Base-by-base conservation (phyloP, 257 asterid species). In the Anisodus tanguticus region DNA sequence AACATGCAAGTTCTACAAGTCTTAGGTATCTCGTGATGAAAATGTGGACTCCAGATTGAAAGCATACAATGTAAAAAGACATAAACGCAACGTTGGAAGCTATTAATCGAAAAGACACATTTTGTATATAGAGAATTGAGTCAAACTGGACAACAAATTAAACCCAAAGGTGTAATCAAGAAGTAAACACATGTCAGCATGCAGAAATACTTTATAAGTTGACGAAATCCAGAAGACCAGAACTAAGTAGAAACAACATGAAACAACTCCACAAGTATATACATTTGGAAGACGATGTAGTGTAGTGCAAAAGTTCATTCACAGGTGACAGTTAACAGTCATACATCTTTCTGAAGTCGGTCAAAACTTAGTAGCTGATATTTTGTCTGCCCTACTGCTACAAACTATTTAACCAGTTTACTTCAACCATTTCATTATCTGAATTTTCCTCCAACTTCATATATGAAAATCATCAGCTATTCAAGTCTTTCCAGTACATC, bases 401-500 rank as follows among this genome's bases (percentile, higher is more conserved):
- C 35, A 31, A 31, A 31, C 35, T 31, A 31, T 31, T 22, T 74
- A 11, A 74, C 49, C 80, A n/a, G 7, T 22, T 49, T 76, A 31
- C 62, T 26, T 37, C 81, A 51, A 51, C 81, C 63, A 76, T 22
- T 13, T 12, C 63, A 22, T 9, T 26, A 53, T 8, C 80, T 31
- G 47, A 22, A n/a, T 17, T 51, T 72, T 49, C 62, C 81, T 74
- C 62, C 81, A 74, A 76, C 13, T 45, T 45, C n/a, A 71, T 58
- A 71, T 26, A 74, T 49, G 80, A 74, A 74, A 74, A 22, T 76
- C 63, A 76, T 51, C 81, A 51, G 81, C 63, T 12, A 11, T 26
- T 76, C 81, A 76, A 76, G 43, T 76, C 26, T 51, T 76, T 76
- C 43, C 81, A 76, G 13, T 51, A 76, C 45, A 49, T 22, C 62